Evolutionary conservation across 495 filamentous ascomycete genomes (phyloP).

Genomic region (Daldinia grandis): DNA sequence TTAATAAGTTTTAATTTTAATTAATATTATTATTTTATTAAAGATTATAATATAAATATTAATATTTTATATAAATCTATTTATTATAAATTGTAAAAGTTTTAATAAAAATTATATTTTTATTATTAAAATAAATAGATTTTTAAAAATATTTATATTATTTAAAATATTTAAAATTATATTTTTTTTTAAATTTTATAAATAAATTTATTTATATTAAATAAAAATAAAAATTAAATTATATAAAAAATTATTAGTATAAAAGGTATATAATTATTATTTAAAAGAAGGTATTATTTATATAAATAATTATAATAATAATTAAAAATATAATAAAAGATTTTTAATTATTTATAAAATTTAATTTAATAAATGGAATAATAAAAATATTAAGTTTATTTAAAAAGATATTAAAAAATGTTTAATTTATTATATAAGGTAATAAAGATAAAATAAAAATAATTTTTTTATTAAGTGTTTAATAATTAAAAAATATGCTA

Average conservation of each 20-base stretch:
- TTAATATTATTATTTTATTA: no score
- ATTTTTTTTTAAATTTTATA: not conserved
- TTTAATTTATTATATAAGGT: no score
- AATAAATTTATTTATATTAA: not conserved
- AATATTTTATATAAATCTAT: not conserved
- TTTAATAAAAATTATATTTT: no score
- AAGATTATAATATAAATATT: no score
- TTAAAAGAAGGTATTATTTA: not conserved
- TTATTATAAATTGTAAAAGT: not conserved
- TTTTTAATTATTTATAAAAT: not conserved
- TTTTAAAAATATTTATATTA: no score
- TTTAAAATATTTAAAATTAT: no score
- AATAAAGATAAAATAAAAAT: not conserved
- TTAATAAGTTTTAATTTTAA: no score
- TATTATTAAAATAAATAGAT: no score
- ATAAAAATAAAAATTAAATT: not conserved
- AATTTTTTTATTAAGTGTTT: not conserved
- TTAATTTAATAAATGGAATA: not conserved
- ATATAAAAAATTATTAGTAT: not conserved
- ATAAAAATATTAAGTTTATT: not conserved
- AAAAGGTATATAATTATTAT: not conserved
- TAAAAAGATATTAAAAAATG: no score
- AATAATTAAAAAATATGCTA: not conserved
- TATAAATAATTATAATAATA: not conserved
- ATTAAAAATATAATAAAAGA: not conserved